Evolutionary conservation across 169 alveolate genomes (phyloP).

Genomic region (Neospora caninum): DNA sequence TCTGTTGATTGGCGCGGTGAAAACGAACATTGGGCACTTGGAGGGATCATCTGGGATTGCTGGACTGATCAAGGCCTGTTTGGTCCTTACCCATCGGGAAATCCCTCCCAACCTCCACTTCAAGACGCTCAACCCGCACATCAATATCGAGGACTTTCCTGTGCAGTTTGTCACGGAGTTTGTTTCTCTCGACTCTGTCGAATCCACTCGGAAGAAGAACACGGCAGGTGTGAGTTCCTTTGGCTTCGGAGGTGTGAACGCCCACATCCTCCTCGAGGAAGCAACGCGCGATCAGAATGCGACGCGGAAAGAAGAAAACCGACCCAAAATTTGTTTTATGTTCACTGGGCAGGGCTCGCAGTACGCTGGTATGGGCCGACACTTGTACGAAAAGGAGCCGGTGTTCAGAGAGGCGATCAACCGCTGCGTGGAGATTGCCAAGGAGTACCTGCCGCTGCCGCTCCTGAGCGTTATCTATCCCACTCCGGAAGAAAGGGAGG

Average conservation of each 20-base stretch:
- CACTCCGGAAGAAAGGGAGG: conserved; percentile 37
- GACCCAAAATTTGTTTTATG: conserved; percentile 65
- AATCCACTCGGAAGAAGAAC: conserved; percentile 43
- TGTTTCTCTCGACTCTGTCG: conserved; percentile 38
- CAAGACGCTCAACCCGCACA: conserved; percentile 68
- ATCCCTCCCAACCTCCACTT: conserved; percentile 78
- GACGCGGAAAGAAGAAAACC: background rate
- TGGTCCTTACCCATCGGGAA: conserved; percentile 62
- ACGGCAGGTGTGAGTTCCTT: conserved; percentile 80
- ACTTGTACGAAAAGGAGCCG: conserved; percentile 68
- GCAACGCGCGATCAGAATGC: conserved; percentile 48
- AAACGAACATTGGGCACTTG: conserved; percentile 80
- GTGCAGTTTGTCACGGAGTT: conserved; percentile 46
- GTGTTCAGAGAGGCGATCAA: conserved; percentile 67
- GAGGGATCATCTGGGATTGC: conserved; percentile 84
- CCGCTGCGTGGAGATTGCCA: conserved; percentile 44
- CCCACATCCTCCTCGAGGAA: conserved; percentile 76
- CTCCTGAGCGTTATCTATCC: conserved; percentile 54
- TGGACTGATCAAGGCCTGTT: conserved; percentile 77
- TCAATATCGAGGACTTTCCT: conserved; percentile 55
- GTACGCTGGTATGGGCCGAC: conserved; percentile 71
- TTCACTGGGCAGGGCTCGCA: conserved; percentile 76
- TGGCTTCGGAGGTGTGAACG: conserved; percentile 82
- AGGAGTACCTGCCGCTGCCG: conserved; percentile 21
- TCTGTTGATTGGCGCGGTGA: conserved; percentile 76